phyloP scores from a whole-genome alignment of 2,329 filamentous ascomycete genomes.

The Colletotrichum australisinense region DNA sequence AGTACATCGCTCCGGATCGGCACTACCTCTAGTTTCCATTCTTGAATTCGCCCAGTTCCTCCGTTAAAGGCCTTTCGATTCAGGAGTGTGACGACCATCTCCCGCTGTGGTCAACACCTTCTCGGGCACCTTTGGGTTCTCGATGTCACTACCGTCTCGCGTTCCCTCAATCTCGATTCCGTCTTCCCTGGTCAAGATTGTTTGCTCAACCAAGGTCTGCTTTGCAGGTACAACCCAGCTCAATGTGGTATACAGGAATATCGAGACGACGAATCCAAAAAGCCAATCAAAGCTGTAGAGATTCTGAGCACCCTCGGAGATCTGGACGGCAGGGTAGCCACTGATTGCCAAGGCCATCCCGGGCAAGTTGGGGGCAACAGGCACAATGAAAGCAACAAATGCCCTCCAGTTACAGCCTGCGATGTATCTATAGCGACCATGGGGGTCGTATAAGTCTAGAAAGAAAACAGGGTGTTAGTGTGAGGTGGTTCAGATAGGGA shows the following conservation, averaged over 20 bases:
- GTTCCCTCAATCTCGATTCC: slow-evolving; percentile 7
- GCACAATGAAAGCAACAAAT: slow-evolving; percentile 65
- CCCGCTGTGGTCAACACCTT: slow-evolving; percentile 3
- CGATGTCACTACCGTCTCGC: slow-evolving; percentile 14
- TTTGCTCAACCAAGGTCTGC: slow-evolving; percentile 28
- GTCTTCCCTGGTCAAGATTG: slow-evolving; percentile 22
- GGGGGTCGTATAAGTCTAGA: slow-evolving; percentile 45
- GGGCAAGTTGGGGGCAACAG: slow-evolving; percentile 67
- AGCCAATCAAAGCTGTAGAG: slow-evolving; percentile 36
- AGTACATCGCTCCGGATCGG: not conserved
- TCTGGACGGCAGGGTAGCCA: slow-evolving; percentile 26
- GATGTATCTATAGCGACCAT: slow-evolving; percentile 57
- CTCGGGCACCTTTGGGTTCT: slow-evolving; percentile 26
- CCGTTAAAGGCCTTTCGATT: not conserved
- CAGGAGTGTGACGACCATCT: not conserved
- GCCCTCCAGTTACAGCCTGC: slow-evolving; percentile 69
- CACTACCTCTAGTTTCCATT: not conserved
- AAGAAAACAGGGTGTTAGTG: not conserved
- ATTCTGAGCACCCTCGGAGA: slow-evolving; percentile 29
- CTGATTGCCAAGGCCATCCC: slow-evolving; percentile 61
- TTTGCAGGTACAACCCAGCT: slow-evolving; percentile 33
- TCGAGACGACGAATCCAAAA: slow-evolving; percentile 32
- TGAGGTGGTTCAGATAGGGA: not conserved
- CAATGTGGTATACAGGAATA: slow-evolving; percentile 26
- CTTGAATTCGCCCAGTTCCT: not conserved